Percentiles rank a stretch among this genome's conserved stretches.
These are phyloP conservation scores for Xerocomus spinulosus DNA, from an alignment of 768 basidiomycete genomes.

Conservation along the genomic window DNA sequence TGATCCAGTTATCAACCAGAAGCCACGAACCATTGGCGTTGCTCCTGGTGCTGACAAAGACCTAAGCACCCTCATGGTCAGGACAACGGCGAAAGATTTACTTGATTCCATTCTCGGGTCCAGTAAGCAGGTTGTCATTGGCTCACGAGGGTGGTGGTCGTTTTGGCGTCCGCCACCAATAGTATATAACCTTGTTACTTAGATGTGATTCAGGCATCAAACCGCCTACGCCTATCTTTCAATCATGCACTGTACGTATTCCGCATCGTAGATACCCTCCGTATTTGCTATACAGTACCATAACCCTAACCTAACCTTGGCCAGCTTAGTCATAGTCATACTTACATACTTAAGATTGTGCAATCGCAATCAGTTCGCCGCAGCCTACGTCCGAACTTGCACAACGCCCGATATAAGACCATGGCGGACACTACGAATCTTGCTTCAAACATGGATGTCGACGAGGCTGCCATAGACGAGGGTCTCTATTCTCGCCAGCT, in stretches of 20 bases:
- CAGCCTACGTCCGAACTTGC: conserved; percentile 4
- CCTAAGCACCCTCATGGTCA: background rate
- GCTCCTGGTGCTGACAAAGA: conserved; percentile 25
- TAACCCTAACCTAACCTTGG: background rate
- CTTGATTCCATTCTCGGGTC: conserved; percentile 26
- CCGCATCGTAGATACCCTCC: background rate
- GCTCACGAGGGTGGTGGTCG: background rate
- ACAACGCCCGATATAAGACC: conserved; percentile 3
- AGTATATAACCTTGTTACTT: background rate
- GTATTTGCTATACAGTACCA: background rate
- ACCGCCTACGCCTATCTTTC: too few species aligned
- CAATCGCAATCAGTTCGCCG: background rate
- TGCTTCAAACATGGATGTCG: conserved; percentile 70
- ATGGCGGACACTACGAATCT: conserved; percentile 38
- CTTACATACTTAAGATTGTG: background rate
- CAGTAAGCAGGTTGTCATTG: background rate
- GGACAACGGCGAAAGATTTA: conserved; percentile 25
- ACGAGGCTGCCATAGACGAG: conserved; percentile 87
- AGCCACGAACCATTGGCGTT: conserved; percentile 23
- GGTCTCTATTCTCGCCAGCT: conserved; percentile 91
- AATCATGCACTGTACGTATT: too few species aligned
- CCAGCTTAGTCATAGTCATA: background rate
- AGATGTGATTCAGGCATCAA: background rate
- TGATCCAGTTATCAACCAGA: conserved; percentile 30
- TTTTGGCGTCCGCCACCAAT: background rate